Base-by-base conservation (phyloP, 371 early-diverging fungal species). In the Funneliformis caledonium region DNA sequence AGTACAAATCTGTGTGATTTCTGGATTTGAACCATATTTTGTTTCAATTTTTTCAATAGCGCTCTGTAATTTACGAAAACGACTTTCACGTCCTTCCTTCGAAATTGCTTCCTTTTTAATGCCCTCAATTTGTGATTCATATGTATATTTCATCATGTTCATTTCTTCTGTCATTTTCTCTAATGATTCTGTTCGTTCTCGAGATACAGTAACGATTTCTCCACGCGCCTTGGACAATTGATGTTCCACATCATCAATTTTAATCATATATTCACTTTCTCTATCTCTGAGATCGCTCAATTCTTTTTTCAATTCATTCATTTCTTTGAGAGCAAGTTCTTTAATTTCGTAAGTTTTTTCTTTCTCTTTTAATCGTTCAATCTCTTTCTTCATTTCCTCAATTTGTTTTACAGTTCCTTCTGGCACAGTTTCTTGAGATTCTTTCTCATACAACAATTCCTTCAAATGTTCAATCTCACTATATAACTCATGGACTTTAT, bases 351-450 rank as follows among this genome's bases (percentile, higher is more conserved):
- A 67, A 9, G 78, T 45, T 37, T 45, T 50, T 26, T 78, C 78
- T 37, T 78, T 78, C 50, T 78, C 78, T 78, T 78, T 78, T 9
- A 67, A 61, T 9, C 48, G 22, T 33, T 50, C 52, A 50, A 78
- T 78, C 42, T 78, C 78, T 64, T 78, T 64, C 50, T 78, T 78
- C 65, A 78, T 65, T 48, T 78, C 78, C 19, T 78, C 78, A 12
- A 78, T 78, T 14, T 78, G 78, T 67, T 67, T 67, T n/a, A 68
- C 19, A 9, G 61, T 45, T 43, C 33, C 68, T 16, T 68, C 78
- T 52, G 78, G 61, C 14, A 78, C 48, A 33, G 42, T 26, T n/a
- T 48, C 78, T 67, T 64, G 26, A 68, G 37, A 52, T 31, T 67
- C 78, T 52, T 68, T 42, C 11, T 62, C 65, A 62, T 77, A n/a